Conservation (phyloP, 106 monocot genomes). For the Alisma plantagoaquatica region DNA sequence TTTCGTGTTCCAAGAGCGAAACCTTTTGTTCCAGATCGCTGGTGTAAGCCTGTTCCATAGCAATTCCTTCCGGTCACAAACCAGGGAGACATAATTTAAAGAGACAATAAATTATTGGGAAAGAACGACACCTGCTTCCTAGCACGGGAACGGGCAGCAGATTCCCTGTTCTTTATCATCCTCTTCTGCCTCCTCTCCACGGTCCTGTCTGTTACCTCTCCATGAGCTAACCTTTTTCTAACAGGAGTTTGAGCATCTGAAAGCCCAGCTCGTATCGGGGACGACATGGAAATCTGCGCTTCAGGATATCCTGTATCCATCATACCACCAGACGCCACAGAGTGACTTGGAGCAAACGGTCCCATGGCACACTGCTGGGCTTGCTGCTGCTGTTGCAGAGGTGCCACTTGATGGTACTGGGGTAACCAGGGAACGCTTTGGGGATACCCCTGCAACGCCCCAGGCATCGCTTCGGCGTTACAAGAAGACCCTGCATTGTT, state of each 20-base stretch:
- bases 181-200: constrained; percentile 29
- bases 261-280: constrained; percentile 8
- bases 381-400: constrained; percentile 16
- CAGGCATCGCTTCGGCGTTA: constrained; percentile 12
- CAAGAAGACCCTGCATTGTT: constrained; percentile 11
- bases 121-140: constrained; percentile 26
- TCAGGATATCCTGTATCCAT: constrained; percentile 4
- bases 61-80: background rate
- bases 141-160: constrained; percentile 23
- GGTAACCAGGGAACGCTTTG: constrained; percentile 26
- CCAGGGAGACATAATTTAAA: background rate
- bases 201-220: constrained; percentile 8
- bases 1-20: constrained; percentile 80
- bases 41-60: constrained; percentile 64
- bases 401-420: constrained; percentile 29
- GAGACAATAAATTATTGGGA: background rate
- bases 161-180: constrained; percentile 29
- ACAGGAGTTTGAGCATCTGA: constrained; percentile 7
- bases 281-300: constrained; percentile 6
- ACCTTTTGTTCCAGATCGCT: constrained; percentile 93
- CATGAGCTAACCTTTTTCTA: constrained; percentile 1
- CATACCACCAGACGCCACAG: constrained; percentile 7
- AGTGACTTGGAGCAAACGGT: constrained; percentile 19
- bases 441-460: constrained; percentile 9
- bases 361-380: constrained; percentile 28